A percentile compares a stretch with the other conserved stretches of the same genome.
These are phyloP conservation scores for Plasmodium reichenowi DNA, from an alignment of 169 alveolate species.

Conservation along the genomic window DNA sequence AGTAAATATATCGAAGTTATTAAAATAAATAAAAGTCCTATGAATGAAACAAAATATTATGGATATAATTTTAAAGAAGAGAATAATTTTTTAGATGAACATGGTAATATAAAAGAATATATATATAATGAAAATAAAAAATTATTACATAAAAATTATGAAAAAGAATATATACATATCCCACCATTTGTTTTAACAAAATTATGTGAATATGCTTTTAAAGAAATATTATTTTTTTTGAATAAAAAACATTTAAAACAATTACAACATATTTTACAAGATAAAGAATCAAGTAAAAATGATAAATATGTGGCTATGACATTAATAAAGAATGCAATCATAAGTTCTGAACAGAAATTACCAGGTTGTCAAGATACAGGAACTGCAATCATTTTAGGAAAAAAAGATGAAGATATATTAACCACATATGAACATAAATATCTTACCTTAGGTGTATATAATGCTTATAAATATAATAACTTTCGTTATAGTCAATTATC, in stretches of 20 bases:
- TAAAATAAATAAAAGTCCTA: constrained; percentile 13
- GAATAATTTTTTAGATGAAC: constrained; percentile 34
- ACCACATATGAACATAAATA: constrained; percentile 82
- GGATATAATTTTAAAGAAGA: constrained; percentile 35
- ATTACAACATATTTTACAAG: constrained; percentile 83
- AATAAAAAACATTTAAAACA: constrained; percentile 83
- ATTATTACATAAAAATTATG: neutral
- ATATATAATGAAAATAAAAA: constrained; percentile 4
- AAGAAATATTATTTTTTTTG: constrained; percentile 83
- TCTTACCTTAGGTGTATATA: constrained; percentile 88
- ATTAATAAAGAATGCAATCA: constrained; percentile 86
- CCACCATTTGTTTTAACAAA: constrained; percentile 80
- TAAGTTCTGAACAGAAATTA: constrained; percentile 84
- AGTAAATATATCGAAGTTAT: constrained; percentile 57
- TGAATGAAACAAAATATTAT: constrained; percentile 42
- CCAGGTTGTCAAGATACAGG: constrained; percentile 95
- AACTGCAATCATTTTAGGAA: constrained; percentile 90
- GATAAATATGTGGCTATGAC: constrained; percentile 90
- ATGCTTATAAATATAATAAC: constrained; percentile 87
- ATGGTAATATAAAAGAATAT: constrained; percentile 37
- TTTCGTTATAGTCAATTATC: constrained; percentile 90
- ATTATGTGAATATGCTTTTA: constrained; percentile 83
- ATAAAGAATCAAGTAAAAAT: constrained; percentile 85
- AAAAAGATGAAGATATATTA: constrained; percentile 82
- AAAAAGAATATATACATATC: constrained; percentile 61